Evolutionary conservation across 768 basidiomycete genomes (phyloP).

Genomic region (Lactifluus piperatus): DNA sequence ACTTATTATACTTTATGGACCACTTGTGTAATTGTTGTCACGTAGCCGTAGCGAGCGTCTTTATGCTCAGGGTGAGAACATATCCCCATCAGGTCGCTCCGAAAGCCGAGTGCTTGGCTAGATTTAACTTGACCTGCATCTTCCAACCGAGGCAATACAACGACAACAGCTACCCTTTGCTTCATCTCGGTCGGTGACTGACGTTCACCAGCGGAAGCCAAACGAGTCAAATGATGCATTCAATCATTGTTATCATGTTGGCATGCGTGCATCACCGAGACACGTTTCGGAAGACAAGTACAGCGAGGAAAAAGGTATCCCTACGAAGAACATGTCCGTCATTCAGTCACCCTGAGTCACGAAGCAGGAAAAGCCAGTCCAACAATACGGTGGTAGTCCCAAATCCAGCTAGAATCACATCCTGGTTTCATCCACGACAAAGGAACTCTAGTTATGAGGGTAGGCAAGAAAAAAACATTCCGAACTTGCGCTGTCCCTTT

Average conservation of each 20-base stretch:
- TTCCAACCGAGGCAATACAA: background rate
- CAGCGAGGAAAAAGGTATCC: background rate
- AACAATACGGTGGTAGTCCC: background rate
- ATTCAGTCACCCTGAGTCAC: background rate
- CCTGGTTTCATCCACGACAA: no score
- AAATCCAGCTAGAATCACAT: background rate
- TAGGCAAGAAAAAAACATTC: background rate
- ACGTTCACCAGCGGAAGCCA: background rate
- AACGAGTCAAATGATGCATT: background rate
- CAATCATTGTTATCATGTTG: background rate
- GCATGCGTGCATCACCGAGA: background rate
- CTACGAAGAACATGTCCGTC: background rate
- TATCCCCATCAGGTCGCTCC: background rate
- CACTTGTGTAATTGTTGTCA: background rate
- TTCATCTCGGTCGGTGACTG: background rate
- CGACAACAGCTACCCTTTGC: background rate
- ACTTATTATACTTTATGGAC: slow-evolving; percentile 5
- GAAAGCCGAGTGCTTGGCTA: background rate
- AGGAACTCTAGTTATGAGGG: no score
- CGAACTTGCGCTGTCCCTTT: background rate
- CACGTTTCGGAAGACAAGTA: slow-evolving; percentile 1
- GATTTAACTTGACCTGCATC: background rate
- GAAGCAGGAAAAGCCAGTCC: background rate
- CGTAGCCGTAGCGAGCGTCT: no score
- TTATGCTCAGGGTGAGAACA: no score